Base-by-base conservation (phyloP, 2,329 filamentous ascomycete species). In the Malbranchea zuffiana region DNA sequence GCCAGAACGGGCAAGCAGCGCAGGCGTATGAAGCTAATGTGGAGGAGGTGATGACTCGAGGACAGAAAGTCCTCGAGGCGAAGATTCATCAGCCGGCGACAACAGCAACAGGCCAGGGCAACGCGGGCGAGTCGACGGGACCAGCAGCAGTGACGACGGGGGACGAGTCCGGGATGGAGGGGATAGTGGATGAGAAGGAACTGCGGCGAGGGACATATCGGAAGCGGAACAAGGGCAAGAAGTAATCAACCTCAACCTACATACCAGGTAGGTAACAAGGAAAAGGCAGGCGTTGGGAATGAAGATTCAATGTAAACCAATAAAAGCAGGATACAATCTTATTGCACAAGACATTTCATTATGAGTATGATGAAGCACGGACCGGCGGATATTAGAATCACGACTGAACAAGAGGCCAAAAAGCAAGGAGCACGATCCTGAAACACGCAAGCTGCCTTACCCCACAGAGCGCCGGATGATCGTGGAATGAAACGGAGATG, bases 121-220 rank as follows among this genome's bases (percentile, higher is more conserved):
- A 30, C n/a, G 3, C 30, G n/a, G 23, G 7, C 23, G 23, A 25
- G n/a, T 6, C 7, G 7, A n/a, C 23, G 6, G 23, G 23, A 25
- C n/a, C 23, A 25, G 23, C 23, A n/a, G 23, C n/a, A 25, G 23
- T 6, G 6, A 25, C n/a, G 7, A 25, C n/a, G 23, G 7, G 10
- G 32, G 28, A 18, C 21, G 32, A 12, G 20, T 26, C 15, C 32
- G 15, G 4, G 16, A 7, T 24, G n/a, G 35, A 38, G 16, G 39
- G 34, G n/a, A 12, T 20, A 13, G 34, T 20, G 13, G 37, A 41
- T 19, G 39, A 41, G 15, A 35, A 34, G 6, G 38, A 32, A 6
- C 5, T 41, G 10, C 17, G 38, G 15, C 29, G 38, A 12, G 31
- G 24, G 23, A 41, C 35, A 30, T 25, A 29, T 6, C 15, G 16